Evolutionary conservation across 305 asterid genomes (phyloP).

Genomic region (Fraxinus floribunda): DNA sequence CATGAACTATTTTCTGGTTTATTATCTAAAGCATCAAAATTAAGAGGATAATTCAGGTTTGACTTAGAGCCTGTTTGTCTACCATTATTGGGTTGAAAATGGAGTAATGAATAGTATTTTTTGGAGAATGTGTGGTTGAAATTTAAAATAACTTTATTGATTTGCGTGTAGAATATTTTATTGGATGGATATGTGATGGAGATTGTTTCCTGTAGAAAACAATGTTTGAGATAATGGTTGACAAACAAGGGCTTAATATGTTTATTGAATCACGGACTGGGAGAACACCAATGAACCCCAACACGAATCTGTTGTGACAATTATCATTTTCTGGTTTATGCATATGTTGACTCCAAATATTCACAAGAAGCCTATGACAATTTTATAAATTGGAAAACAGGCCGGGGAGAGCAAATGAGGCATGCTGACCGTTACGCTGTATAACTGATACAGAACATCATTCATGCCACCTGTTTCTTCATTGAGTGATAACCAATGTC

Average conservation of each 20-base stretch:
- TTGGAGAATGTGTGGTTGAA: too few species aligned
- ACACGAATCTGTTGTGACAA: not conserved
- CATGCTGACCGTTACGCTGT: constrained; percentile 68
- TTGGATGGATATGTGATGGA: too few species aligned
- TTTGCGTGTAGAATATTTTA: too few species aligned
- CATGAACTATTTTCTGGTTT: not conserved
- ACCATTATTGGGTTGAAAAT: too few species aligned
- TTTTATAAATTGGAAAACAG: not conserved
- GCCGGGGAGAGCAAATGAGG: not conserved
- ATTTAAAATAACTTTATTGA: too few species aligned
- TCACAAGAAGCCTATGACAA: not conserved
- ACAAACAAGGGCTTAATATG: too few species aligned
- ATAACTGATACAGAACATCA: constrained; percentile 70
- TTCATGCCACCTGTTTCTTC: constrained; percentile 99
- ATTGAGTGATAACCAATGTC: constrained; percentile 74
- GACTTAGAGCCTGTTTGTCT: too few species aligned
- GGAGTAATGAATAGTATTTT: too few species aligned
- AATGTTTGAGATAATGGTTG: too few species aligned
- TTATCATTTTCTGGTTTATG: not conserved
- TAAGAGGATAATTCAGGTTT: not conserved
- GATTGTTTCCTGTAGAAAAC: too few species aligned
- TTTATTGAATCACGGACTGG: not conserved
- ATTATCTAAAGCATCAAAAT: constrained; percentile 3
- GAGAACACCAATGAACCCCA: not conserved
- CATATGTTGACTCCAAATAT: constrained; percentile 1